Evolutionary conservation across 805 yeast genomes (phyloP).

Genomic region (Myxozyma geophila): DNA sequence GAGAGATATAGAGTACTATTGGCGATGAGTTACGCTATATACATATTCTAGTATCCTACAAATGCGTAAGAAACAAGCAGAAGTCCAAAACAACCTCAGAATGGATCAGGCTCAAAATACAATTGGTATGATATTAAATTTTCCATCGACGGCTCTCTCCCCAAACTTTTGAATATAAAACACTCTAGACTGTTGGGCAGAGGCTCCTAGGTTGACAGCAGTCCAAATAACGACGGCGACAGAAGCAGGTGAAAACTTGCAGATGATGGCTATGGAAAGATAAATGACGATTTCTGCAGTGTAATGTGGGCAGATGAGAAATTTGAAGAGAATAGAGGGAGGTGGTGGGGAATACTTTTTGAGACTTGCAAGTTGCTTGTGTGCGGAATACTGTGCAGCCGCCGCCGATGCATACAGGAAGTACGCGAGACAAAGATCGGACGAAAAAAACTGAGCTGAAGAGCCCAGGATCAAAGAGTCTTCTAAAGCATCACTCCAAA

Average conservation of each 20-base stretch:
- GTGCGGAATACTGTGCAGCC: conserved; percentile 55
- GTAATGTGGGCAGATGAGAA: conserved; percentile 65
- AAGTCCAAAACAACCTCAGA: too few relatives aligned
- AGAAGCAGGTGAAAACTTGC: conserved; percentile 34
- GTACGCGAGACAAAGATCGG: conserved; percentile 25
- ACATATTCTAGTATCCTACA: too few relatives aligned
- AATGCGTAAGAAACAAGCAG: too few relatives aligned
- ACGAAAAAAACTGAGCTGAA: neutral
- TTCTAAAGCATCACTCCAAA: conserved; percentile 12
- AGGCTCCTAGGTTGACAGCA: conserved; percentile 52
- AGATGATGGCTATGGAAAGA: conserved; percentile 37
- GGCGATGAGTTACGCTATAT: neutral
- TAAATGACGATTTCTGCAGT: conserved; percentile 62
- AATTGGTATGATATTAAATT: conserved; percentile 25
- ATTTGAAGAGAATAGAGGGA: conserved; percentile 44
- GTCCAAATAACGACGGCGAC: conserved; percentile 44
- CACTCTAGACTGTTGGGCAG: conserved; percentile 54
- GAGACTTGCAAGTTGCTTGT: conserved; percentile 54
- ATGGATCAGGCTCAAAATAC: conserved; percentile 1
- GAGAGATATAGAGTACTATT: neutral
- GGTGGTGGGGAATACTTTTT: conserved; percentile 60
- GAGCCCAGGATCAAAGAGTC: neutral
- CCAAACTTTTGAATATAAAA: conserved; percentile 48
- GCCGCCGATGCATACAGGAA: conserved; percentile 47
- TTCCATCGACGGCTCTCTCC: conserved; percentile 18